Evolutionary conservation across 495 filamentous ascomycete species (phyloP), one percentile per base, ranked within the genome.

Genomic region (Talaromyces proteolyticus): DNA sequence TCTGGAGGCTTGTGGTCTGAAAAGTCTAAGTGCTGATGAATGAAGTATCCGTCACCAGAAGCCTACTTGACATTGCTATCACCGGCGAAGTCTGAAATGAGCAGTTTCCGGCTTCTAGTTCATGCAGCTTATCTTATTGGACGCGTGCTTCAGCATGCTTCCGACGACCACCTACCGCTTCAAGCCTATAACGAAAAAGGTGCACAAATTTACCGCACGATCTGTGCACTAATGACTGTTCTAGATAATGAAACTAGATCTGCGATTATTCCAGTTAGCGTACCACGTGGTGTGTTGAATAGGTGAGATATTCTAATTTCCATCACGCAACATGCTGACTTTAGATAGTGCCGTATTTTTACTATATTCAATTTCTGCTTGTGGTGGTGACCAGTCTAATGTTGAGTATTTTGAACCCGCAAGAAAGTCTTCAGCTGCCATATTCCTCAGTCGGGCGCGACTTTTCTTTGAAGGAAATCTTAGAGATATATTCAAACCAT

Each of bases 41-140:
- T 34, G 16, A 22, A 47, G 41, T 16, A 39, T 40, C 48, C 47
- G 14, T 44, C 47, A 8, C 16, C 40, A n/a, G 8, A 42, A 19
- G 8, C 39, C 17, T 10, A 38, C 10, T 37, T 55, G 16, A 55
- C 49, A 14, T 17, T 55, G 37, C 23, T 55, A 22, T 51, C 48
- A 18, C 53, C 49, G 0, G 49, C 49, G 6, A 55, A 24, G 10
- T 55, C 53, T 29, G 45, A 51, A 21, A 55, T 55, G 53, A 47
- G 53, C 6, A 52, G 38, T 10, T 55, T 55, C 22, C 49, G 49
- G 10, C 53, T 52, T 19, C 42, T 55, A 11, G 53, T 52, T 3
- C 53, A 55, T 47, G 53, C 53, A 3, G 36, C 48, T 40, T 55
- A 52, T 42, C 49, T 55, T 14, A 37, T 55, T 10, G 49, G 42